Percentiles rank a stretch among this genome's conserved stretches.
Evolutionary conservation across 2,329 filamentous ascomycete genomes (phyloP).

Genomic region (Sclerotinia nivalis): DNA sequence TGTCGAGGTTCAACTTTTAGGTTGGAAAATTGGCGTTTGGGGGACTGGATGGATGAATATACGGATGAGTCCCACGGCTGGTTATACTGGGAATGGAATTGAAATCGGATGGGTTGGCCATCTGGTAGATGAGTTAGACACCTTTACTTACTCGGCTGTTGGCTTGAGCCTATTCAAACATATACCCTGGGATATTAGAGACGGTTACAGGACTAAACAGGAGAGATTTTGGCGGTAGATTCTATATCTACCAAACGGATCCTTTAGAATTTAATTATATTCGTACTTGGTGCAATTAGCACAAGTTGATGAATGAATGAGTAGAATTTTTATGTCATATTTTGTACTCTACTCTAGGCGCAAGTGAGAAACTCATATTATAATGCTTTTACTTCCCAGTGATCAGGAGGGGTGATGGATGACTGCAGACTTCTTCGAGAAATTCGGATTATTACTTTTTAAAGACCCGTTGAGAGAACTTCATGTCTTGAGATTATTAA

Average conservation of each 20-base stretch:
- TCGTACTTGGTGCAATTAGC: neutral
- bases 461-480: no score
- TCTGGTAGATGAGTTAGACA: neutral
- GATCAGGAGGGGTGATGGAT: neutral
- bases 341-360: neutral
- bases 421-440: neutral
- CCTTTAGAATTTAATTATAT: neutral
- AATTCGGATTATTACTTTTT: no score
- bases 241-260: neutral
- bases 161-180: conserved; percentile 1
- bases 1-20: neutral
- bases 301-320: neutral
- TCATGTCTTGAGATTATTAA: no score
- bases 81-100: neutral
- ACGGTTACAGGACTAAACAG: neutral
- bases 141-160: conserved; percentile 1
- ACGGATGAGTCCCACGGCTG: neutral
- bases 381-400: neutral
- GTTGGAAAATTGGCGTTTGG: conserved; percentile 15
- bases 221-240: neutral
- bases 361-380: neutral
- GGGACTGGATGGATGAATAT: neutral
- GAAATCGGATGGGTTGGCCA: neutral
- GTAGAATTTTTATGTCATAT: neutral
- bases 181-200: conserved; percentile 11